phyloP scores from a whole-genome alignment of 2,329 filamentous ascomycete species.

The Beauveria bassiana region DNA sequence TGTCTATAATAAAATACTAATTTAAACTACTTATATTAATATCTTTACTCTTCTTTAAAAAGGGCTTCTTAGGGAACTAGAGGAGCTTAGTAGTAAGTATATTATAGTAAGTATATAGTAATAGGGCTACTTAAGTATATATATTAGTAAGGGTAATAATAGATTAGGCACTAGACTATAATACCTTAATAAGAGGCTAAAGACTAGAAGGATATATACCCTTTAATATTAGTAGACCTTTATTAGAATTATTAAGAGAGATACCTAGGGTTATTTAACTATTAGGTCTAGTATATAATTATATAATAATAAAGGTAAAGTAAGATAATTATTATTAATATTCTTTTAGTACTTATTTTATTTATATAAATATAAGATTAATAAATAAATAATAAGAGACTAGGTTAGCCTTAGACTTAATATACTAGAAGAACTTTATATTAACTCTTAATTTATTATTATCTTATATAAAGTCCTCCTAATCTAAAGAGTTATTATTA shows the following conservation, averaged over 20 bases:
- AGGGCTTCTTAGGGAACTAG: conserved; percentile 40
- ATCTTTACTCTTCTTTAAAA: conserved; percentile 51
- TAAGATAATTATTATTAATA: conserved; percentile 59
- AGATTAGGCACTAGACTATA: conserved; percentile 63
- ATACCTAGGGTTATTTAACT: conserved; percentile 30
- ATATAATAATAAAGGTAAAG: conserved; percentile 55
- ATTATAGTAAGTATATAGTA: conserved; percentile 48
- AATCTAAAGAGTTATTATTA: conserved; percentile 53
- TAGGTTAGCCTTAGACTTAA: conserved; percentile 79
- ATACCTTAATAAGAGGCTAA: conserved; percentile 52
- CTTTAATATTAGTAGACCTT: conserved; percentile 58
- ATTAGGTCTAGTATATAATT: neutral
- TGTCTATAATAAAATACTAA: conserved; percentile 74
- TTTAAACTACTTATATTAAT: conserved; percentile 70
- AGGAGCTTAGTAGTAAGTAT: conserved; percentile 39
- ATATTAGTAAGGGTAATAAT: conserved; percentile 64
- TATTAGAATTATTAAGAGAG: conserved; percentile 53
- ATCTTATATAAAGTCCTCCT: conserved; percentile 54
- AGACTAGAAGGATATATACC: conserved; percentile 41
- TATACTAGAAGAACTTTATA: conserved; percentile 78
- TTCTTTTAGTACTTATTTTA: conserved; percentile 65
- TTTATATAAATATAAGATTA: conserved; percentile 68
- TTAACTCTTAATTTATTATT: conserved; percentile 78
- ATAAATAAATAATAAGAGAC: conserved; percentile 82
- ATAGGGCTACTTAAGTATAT: conserved; percentile 65